Evolutionary conservation across 495 filamentous ascomycete species (phyloP).

Genomic region (Penicillium salamii): DNA sequence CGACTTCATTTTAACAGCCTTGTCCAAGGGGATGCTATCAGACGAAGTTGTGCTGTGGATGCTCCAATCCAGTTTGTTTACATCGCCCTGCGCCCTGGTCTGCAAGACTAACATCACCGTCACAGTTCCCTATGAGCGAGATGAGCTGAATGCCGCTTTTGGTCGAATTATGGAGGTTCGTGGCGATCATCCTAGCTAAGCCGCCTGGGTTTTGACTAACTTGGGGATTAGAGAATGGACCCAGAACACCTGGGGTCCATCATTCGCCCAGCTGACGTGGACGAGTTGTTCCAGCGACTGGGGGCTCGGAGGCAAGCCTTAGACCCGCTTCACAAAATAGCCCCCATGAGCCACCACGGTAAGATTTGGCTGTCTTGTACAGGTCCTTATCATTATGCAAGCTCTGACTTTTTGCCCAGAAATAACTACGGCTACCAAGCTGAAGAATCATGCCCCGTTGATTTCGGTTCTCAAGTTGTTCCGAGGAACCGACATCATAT

Average conservation of each 20-base stretch:
- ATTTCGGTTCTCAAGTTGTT: conserved; percentile 32
- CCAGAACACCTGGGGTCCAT: conserved; percentile 23
- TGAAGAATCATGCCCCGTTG: conserved; percentile 11
- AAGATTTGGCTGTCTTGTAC: neutral
- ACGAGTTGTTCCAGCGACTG: conserved; percentile 31
- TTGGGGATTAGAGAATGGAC: conserved; percentile 15
- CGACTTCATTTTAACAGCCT: conserved; percentile 45
- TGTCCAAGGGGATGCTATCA: conserved; percentile 54
- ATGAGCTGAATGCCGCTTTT: conserved; percentile 65
- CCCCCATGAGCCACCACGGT: conserved; percentile 26
- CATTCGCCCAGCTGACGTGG: conserved; percentile 30
- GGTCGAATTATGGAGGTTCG: conserved; percentile 48
- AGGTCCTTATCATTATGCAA: too few species aligned
- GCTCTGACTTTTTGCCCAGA: conserved; percentile 7
- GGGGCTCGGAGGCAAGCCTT: conserved; percentile 33
- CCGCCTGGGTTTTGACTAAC: neutral
- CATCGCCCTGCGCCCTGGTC: neutral
- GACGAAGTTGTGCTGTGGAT: conserved; percentile 75
- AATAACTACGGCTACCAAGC: neutral
- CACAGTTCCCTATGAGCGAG: conserved; percentile 56
- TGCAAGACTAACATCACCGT: conserved; percentile 10
- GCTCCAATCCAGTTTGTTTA: conserved; percentile 54
- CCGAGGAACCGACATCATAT: conserved; percentile 24
- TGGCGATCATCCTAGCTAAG: neutral
- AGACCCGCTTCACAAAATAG: conserved; percentile 20